These are phyloP conservation scores for Puccinia brachypodii DNA, from an alignment of 1,284 basidiomycete species.

Conservation along the genomic window DNA sequence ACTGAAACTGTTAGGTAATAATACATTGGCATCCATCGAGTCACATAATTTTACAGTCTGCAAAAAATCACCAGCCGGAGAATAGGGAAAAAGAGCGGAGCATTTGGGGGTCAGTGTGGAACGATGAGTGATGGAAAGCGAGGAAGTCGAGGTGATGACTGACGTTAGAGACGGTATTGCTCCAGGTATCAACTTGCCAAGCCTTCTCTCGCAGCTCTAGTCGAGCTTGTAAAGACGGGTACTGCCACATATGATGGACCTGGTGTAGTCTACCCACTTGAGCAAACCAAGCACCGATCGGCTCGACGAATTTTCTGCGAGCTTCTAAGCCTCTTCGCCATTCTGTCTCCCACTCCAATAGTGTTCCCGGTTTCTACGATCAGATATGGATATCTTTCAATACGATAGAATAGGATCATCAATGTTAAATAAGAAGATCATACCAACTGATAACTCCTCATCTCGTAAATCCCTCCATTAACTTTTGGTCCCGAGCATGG, in stretches of 20 bases:
- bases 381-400: not conserved
- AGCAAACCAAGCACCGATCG: slow-evolving; percentile 90
- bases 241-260: slow-evolving; percentile 53
- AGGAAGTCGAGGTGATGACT: not conserved
- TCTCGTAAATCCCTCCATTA: slow-evolving; percentile 85
- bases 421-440: not conserved
- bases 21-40: slow-evolving; percentile 46
- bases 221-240: slow-evolving; percentile 66
- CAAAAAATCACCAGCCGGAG: not conserved
- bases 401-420: not conserved
- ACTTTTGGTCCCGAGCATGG: slow-evolving; percentile 80
- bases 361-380: slow-evolving; percentile 66
- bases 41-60: slow-evolving; percentile 48
- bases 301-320: slow-evolving; percentile 67
- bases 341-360: slow-evolving; percentile 87
- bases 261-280: slow-evolving; percentile 80
- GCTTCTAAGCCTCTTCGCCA: slow-evolving; percentile 90
- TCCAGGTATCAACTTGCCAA: slow-evolving; percentile 90
- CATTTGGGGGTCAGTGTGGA: not conserved
- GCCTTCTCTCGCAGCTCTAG: slow-evolving; percentile 81
- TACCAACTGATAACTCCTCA: slow-evolving; percentile 70
- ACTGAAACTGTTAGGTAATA: slow-evolving; percentile 42
- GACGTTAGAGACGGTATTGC: slow-evolving; percentile 70
- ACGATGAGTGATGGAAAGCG: not conserved
- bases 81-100: not conserved